These are phyloP conservation scores for Syzygium oleosum DNA, from an alignment of 345 rosid species.

Conservation along the genomic window DNA sequence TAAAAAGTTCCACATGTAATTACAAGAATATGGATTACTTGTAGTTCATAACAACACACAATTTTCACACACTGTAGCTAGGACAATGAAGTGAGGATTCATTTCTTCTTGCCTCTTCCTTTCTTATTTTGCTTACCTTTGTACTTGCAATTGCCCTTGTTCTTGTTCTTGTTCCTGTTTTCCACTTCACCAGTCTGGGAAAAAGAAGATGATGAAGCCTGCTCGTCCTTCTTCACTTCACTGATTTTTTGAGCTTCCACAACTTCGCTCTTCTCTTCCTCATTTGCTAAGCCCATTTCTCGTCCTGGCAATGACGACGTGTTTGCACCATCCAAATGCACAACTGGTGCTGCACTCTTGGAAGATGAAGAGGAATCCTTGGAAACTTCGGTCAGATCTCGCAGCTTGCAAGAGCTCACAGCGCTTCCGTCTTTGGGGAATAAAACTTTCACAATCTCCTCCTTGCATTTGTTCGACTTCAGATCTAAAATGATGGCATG, in stretches of 20 bases:
- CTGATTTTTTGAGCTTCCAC: background rate
- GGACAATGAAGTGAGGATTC: background rate
- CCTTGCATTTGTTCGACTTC: conserved; percentile 7
- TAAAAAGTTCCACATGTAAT: background rate
- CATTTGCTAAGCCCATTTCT: background rate
- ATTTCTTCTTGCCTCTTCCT: background rate
- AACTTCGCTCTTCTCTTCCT: background rate
- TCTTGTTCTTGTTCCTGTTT: background rate
- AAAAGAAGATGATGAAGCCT: background rate
- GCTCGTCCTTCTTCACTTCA: background rate
- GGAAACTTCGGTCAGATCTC: background rate
- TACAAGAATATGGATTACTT: background rate
- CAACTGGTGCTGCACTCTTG: background rate
- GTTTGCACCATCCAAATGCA: background rate
- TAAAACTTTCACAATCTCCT: conserved; percentile 8
- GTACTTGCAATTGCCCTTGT: background rate
- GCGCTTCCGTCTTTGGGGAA: conserved; percentile 7
- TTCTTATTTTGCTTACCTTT: background rate
- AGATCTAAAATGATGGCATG: conserved; percentile 21
- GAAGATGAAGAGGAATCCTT: background rate
- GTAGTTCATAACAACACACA: background rate
- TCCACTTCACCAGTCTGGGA: background rate
- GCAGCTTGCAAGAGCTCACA: background rate
- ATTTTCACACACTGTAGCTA: background rate
- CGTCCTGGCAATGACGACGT: background rate